These are phyloP conservation scores for Gamsiella multidivaricata DNA, from an alignment of 192 early-diverging fungal species.

Conservation along the genomic window DNA sequence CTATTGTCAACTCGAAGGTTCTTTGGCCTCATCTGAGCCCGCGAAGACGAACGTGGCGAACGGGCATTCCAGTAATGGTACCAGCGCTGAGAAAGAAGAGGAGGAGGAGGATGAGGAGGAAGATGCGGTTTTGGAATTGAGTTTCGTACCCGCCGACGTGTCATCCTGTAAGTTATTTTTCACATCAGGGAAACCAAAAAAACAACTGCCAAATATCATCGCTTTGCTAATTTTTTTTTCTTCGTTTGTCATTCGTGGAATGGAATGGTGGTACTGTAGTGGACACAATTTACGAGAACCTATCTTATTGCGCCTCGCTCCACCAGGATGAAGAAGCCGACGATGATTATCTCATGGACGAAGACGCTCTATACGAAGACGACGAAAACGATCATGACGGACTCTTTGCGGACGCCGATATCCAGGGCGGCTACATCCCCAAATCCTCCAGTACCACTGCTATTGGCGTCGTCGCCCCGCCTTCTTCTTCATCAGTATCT, in stretches of 20 bases:
- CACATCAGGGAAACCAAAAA: no score
- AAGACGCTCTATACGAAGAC: conserved; percentile 30
- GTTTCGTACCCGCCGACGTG: conserved; percentile 69
- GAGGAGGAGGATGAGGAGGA: conserved; percentile 59
- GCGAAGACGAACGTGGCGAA: conserved; percentile 6
- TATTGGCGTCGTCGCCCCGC: conserved; percentile 8
- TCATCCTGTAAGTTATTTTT: conserved; percentile 62
- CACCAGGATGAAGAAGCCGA: conserved; percentile 72
- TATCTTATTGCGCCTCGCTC: conserved; percentile 73
- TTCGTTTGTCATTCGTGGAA: not conserved
- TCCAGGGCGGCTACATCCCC: conserved; percentile 49
- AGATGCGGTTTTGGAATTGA: conserved; percentile 63
- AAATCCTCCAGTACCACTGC: conserved; percentile 32
- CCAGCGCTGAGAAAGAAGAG: conserved; percentile 39
- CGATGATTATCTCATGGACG: conserved; percentile 50
- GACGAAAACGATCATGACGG: conserved; percentile 46
- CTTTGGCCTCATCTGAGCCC: conserved; percentile 15
- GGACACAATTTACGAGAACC: conserved; percentile 71
- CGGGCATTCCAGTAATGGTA: conserved; percentile 36
- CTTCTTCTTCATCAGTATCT: conserved; percentile 7
- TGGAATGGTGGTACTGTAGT: conserved; percentile 58
- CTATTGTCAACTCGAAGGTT: conserved; percentile 72
- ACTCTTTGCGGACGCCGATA: conserved; percentile 46
- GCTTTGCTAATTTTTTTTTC: not conserved
- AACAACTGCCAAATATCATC: no score